Base-by-base conservation (phyloP, 2,329 filamentous ascomycete genomes). In the Balansia obtecta region DNA sequence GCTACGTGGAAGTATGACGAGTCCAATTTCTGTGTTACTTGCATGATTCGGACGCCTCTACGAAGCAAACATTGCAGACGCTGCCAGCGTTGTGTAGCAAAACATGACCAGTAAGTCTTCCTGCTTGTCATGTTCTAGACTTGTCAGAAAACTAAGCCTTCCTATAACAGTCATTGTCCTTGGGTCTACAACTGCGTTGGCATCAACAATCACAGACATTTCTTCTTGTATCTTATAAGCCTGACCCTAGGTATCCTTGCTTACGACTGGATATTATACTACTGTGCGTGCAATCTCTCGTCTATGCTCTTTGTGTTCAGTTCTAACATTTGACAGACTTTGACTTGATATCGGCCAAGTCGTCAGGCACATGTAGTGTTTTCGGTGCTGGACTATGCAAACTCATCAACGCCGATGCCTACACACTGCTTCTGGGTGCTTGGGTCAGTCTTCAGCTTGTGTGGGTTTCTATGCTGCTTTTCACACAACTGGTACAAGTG, bases 181-280 rank as follows among this genome's bases (percentile, higher is more conserved):
- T 98, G 93, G 93, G 87, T 97, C 22, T 86, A 95, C 69, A 97
- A 96, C 67, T 98, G 93, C 61, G 80, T 98, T 41, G 93, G 88
- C 42, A 80, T 93, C 55, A 97, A 97, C 71, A 98, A 97, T 65
- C 86, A 97, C 62, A 83, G 93, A 13, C 90, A 96, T 59, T 98
- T 98, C 67, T 86, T 96, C 61, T 71, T 96, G 46, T 98, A 97
- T 64, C 77, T 98, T 16, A 70, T 94, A 41, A 82, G 70, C 60
- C 71, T 98, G 54, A 86, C 88, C 50, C 55, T 86, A 15, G 88
- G 88, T 32, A 85, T 97, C 37, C 56, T 86, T 2, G 60, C 80
- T 2, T 83, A 89, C 57, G 79, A 95, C 56, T 80, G 77, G 64
- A 64, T 96, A 38, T 74, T 83, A 18, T 81, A 91, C 60, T 74